Evolutionary conservation across 169 alveolate species (phyloP), one percentile per base, ranked within the genome.

Genomic region (Babesia gibsoni): DNA sequence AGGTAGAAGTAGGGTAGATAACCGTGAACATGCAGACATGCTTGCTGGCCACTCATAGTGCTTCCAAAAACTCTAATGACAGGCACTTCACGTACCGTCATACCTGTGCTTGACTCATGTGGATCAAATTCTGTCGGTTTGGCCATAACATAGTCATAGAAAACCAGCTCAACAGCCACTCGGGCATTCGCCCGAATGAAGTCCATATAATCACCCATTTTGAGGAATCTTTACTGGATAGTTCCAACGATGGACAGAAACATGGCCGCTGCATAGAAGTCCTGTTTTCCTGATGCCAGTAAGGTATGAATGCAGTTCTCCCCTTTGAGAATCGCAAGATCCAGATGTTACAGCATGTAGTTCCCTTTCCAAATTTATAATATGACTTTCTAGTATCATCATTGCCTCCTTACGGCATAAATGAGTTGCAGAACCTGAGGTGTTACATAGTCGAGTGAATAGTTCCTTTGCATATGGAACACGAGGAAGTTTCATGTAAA

Each of bases 351-450:
- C 23, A n/a, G 6, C 25, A 7, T 52, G 27, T 7, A 20, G 14
- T 5, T 30, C 45, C 32, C 54, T 50, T n/a, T 39, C 46, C 9
- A 77, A 18, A 43, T 3, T n/a, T 22, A 14, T 45, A 9, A 77
- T 23, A 16, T 52, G 41, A 39, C 53, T 3, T 36, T 52, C 69
- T 18, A 77, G 75, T 16, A 43, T 49, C 10, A 30, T 33, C 1
- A 6, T 2, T 0, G 73, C 69, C 59, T 77, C 86, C 22, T 25
- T 20, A 18, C 86, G 45, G 53, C 86, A 77, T 81, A 77, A 67
- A 20, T 22, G 46, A n/a, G 86, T 77, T 5, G 74, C 48, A 57
- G 50, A 25, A 33, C 86, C 86, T 7, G 86, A n/a, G 4, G 86
- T 77, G 42, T 59, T 46, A 54, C 82, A 66, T 0, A 77, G 52